Percentiles rank a stretch among this genome's conserved stretches.
Conservation (phyloP, 2,329 filamentous ascomycete species). For the Cercospora sojina region DNA sequence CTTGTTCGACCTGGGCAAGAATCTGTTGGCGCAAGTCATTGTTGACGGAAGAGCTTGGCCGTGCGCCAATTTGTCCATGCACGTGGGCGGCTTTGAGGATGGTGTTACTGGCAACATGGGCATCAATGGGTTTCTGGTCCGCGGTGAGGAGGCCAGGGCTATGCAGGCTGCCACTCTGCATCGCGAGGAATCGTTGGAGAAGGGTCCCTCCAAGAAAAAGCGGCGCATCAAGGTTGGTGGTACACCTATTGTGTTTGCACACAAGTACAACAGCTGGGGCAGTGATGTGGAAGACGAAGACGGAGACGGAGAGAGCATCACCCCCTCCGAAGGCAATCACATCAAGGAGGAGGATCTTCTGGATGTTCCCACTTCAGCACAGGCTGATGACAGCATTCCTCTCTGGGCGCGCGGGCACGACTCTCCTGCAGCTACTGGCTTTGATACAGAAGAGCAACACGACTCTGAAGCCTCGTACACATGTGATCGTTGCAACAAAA, state of each 20-base stretch:
- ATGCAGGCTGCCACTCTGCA: conserved; percentile 35
- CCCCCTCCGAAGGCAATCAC: conserved; percentile 10
- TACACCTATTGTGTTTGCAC: conserved; percentile 40
- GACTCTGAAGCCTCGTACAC: conserved; percentile 41
- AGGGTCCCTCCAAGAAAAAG: conserved; percentile 37
- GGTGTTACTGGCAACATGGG: conserved; percentile 78
- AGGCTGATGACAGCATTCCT: conserved; percentile 11
- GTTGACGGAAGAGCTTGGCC: conserved; percentile 82
- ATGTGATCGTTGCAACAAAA: conserved; percentile 65
- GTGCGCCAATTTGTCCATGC: conserved; percentile 84
- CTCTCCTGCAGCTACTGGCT: neutral
- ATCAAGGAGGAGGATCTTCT: conserved; percentile 8
- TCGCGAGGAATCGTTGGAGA: conserved; percentile 30
- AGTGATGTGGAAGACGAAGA: conserved; percentile 23
- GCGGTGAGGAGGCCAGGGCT: conserved; percentile 57
- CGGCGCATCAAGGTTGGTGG: conserved; percentile 38
- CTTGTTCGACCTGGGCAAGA: conserved; percentile 74
- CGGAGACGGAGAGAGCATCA: neutral
- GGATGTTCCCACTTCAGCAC: conserved; percentile 14
- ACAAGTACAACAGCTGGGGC: conserved; percentile 26
- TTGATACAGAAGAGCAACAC: neutral
- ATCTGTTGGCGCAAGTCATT: conserved; percentile 72
- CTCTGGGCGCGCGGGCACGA: conserved; percentile 19
- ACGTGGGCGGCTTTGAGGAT: conserved; percentile 90
- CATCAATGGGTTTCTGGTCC: conserved; percentile 82